Evolutionary conservation across 495 filamentous ascomycete genomes (phyloP).

Genomic region (Neurospora africana): DNA sequence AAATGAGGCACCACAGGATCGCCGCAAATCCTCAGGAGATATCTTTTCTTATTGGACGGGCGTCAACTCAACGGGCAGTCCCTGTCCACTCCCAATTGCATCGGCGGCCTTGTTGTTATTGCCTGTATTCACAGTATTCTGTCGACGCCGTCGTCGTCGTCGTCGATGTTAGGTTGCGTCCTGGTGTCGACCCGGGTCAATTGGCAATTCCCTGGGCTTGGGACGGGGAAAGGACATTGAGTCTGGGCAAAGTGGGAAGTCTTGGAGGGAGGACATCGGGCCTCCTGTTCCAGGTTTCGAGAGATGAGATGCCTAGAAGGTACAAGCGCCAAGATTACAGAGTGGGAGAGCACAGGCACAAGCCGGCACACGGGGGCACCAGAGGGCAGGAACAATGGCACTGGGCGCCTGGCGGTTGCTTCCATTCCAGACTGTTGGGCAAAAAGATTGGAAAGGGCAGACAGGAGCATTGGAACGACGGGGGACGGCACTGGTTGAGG

Average conservation of each 20-base stretch:
- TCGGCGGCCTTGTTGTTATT: neutral
- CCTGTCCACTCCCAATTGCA: neutral
- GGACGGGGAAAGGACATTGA: neutral
- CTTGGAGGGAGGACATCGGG: neutral
- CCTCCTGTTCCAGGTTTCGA: neutral
- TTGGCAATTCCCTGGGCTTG: neutral
- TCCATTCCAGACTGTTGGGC: neutral
- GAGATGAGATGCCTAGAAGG: neutral
- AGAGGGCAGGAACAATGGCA: neutral
- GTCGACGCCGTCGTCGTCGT: neutral
- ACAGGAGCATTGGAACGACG: neutral
- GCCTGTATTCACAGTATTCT: neutral
- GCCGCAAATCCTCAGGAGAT: neutral
- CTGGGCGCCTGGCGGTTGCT: neutral
- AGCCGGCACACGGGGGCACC: neutral
- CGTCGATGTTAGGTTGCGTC: neutral
- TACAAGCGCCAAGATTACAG: neutral
- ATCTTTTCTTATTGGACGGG: neutral
- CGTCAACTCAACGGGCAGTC: neutral
- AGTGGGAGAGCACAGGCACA: neutral
- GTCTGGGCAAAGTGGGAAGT: neutral
- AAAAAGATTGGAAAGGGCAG: neutral
- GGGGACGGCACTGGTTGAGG: neutral
- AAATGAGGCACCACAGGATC: neutral
- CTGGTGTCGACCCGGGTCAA: neutral